Evolutionary conservation across 768 basidiomycete genomes (phyloP).

Genomic region (Multifurca ochricompacta): DNA sequence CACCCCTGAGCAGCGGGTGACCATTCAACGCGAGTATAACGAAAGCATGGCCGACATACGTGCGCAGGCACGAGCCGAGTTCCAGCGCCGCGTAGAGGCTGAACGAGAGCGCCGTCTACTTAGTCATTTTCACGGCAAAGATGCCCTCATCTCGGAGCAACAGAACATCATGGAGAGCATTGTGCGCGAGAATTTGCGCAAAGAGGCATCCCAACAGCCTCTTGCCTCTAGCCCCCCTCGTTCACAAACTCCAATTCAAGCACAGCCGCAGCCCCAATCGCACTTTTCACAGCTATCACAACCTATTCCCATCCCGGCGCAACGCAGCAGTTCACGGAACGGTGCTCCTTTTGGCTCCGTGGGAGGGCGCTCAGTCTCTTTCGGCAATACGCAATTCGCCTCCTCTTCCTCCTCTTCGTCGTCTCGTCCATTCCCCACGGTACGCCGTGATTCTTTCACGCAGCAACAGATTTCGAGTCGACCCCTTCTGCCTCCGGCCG

Average conservation of each 20-base stretch:
- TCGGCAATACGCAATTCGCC: neutral
- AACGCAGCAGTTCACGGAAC: constrained; percentile 8
- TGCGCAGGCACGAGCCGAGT: constrained; percentile 11
- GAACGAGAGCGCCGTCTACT: constrained; percentile 14
- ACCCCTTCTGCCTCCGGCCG: neutral
- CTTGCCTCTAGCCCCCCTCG: neutral
- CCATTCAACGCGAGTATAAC: constrained; percentile 6
- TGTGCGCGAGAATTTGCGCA: constrained; percentile 2
- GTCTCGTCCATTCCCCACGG: constrained; percentile 1
- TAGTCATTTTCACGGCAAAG: constrained; percentile 13
- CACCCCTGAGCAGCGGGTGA: neutral
- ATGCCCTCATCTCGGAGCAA: constrained; percentile 16
- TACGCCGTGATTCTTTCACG: constrained; percentile 7
- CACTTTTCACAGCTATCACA: constrained; percentile 1
- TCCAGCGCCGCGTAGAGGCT: constrained; percentile 17
- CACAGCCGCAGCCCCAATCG: neutral
- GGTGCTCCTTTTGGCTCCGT: neutral
- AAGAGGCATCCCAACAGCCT: neutral
- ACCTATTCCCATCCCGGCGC: constrained; percentile 13
- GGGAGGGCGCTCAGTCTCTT: neutral
- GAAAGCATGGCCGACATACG: constrained; percentile 18
- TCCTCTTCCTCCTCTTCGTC: constrained; percentile 1
- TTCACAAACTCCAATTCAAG: neutral
- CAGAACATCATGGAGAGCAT: constrained; percentile 13
- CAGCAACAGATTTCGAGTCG: constrained; percentile 1